Evolutionary conservation across 805 yeast species (phyloP), one percentile per base, ranked within the genome.

Genomic region (Kluyveromyces dobzhanskii): DNA sequence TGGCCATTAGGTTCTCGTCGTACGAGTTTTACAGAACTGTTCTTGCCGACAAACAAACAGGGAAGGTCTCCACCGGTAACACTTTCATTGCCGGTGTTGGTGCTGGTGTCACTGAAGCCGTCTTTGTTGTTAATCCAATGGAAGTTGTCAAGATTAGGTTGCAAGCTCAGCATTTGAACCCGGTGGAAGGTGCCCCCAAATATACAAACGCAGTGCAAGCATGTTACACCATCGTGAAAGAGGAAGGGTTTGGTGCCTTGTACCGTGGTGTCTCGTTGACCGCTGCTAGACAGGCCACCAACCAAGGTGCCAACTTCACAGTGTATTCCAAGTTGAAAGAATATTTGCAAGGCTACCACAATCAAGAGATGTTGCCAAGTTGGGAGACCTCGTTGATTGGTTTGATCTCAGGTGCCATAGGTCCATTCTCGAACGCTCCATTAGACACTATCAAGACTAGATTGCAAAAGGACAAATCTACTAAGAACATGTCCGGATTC

Each of bases 241-340:
- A 90, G 64, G 98, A 90, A 69, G 98, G 98, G 35, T 70, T 85
- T 52, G 72, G 74, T 37, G 85, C 96, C 8, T 66, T 90, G 44
- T 90, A 90, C 70, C 76, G 96, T 60, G 98, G 98, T 59, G 97
- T 90, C 19, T 75, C 88, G 2, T 76, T 90, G 56, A 90, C 98
- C 25, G 96, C 97, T 28, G 94, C 95, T 23, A 79, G 98, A 70
- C 98, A 90, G 64, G 97, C 97, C 21, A 81, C 95, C 43, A 90
- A 90, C 70, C 98, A 90, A 67, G 98, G 97, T 70, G 97, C 94
- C 35, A 90, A 92, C 67, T 90, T 90, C 66, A 90, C 97, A 3
- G 95, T 86, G 23, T 90, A 90, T 68, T 83, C 95, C 19, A 81
- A 82, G 61, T 66, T 88, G 51, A 86, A 82, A 61, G 81, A 79